Evolutionary conservation across 2,329 filamentous ascomycete species (phyloP), one percentile per base, ranked within the genome.

Genomic region (Aspergillus novoparasiticus): DNA sequence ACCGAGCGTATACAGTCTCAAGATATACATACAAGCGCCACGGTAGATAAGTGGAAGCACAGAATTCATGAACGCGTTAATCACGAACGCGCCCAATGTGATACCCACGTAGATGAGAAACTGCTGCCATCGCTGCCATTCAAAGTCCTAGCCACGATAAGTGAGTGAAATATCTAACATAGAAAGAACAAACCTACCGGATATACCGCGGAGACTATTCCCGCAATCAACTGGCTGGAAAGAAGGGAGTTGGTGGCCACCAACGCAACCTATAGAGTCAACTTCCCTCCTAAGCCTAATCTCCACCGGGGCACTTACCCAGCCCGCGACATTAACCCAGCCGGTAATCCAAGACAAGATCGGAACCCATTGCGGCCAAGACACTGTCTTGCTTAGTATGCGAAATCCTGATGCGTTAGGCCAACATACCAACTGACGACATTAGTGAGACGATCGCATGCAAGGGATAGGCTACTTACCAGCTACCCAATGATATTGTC

Each of bases 401-500:
- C 23, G 6, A n/a, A 46, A 53, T 19, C 28, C 16, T 12, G 9
- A 21, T 45, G 21, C n/a, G 12, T 48, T 32, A 3, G 23, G 43
- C 21, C 26, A 28, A 76, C 74, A 62, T 73, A 76, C 74, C 75
- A 30, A 70, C 73, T 74, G 30, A 9, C 14, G 2, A 26, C 3
- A 28, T 70, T 65, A 66, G 68, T 41, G 26, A 32, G 28, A n/a
- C 48, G 16, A 28, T 10, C 14, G 23, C 19, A 41, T 48, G 55
- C 28, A 48, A 30, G 57, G 23, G 21, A 1, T n/a, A 19, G 21
- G 1, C 4, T 23, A 72, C 71, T 66, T 71, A 73, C 78, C 81
- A 57, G 89, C 88, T 2, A 89, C 89, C 89, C 89, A 92, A 73
- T 92, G 88, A 71, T 92, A 91, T 72, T 89, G 85, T 8, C 85